These are phyloP conservation scores for Fraxinus cuspidata DNA, from an alignment of 257 asterid species.

Conservation along the genomic window DNA sequence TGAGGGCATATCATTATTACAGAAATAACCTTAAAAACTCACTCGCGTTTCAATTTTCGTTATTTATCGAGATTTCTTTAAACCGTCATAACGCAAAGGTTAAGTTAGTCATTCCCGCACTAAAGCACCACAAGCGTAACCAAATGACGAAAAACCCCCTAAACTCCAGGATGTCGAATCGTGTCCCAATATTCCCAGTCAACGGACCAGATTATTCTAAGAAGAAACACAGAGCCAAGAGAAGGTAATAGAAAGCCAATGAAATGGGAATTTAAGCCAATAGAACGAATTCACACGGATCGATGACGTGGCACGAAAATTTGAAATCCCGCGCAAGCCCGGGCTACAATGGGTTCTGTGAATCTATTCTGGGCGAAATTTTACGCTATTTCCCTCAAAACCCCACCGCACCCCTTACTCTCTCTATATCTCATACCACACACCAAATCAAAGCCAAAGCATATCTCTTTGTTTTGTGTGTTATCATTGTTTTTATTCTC, in stretches of 20 bases:
- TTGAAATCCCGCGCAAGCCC: conserved; percentile 99
- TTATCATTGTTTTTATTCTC: conserved; percentile 20
- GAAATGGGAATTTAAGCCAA: conserved; percentile 20
- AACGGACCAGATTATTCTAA: conserved; percentile 52
- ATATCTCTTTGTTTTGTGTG: conserved; percentile 32
- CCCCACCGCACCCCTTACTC: conserved; percentile 39
- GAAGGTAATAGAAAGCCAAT: conserved; percentile 32
- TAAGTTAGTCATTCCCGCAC: conserved; percentile 45
- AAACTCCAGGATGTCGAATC: conserved; percentile 36
- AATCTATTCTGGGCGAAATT: conserved; percentile 29
- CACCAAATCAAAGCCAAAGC: conserved; percentile 39
- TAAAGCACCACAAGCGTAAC: conserved; percentile 15
- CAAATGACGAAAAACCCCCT: conserved; percentile 26
- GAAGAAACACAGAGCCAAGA: conserved; percentile 62
- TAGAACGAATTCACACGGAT: conserved; percentile 41
- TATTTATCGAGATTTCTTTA: conserved; percentile 37
- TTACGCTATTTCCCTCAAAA: conserved; percentile 46
- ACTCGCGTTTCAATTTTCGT: conserved; percentile 39
- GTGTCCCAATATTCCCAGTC: conserved; percentile 21
- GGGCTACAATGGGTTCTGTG: conserved; percentile 74
- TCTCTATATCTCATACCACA: conserved; percentile 38
- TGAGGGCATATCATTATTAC: conserved; percentile 22
- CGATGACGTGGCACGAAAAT: conserved; percentile 53
- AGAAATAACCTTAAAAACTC: conserved; percentile 28
- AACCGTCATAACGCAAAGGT: conserved; percentile 56